A percentile compares a stretch with the other conserved stretches of the same genome.
phyloP scores from a whole-genome alignment of 441 rosid species.

The Euphorbia celastroides region DNA sequence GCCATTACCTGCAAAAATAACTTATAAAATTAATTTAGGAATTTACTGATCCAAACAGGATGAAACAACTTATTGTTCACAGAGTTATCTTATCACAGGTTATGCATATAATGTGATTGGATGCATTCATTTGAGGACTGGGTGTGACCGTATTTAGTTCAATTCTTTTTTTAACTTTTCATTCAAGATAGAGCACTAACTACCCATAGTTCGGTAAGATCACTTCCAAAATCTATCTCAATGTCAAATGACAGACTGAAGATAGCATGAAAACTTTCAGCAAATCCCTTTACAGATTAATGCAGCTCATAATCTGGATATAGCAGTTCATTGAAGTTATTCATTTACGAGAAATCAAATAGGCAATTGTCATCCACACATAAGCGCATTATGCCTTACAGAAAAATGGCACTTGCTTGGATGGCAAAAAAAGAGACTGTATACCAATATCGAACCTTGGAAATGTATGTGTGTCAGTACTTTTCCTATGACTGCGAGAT shows the following conservation, averaged over 20 bases:
- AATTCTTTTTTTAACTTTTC: background rate
- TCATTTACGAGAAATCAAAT: background rate
- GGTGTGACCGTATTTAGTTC: too few relatives aligned
- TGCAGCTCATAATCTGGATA: background rate
- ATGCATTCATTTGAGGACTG: too few relatives aligned
- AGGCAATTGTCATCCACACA: background rate
- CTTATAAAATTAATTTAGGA: background rate
- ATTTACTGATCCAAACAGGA: background rate
- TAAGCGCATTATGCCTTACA: background rate
- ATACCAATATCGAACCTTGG: background rate
- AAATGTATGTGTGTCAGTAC: background rate
- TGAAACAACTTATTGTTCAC: background rate
- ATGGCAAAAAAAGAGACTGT: background rate
- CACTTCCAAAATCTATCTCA: too few relatives aligned
- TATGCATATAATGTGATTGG: too few relatives aligned
- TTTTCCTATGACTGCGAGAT: background rate
- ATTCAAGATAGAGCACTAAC: background rate
- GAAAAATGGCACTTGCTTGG: background rate
- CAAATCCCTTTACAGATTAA: background rate
- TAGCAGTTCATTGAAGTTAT: background rate
- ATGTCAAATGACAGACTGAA: background rate
- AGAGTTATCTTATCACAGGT: background rate
- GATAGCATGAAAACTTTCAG: background rate
- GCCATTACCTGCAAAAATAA: slow-evolving; percentile 19
- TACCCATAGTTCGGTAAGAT: too few relatives aligned